These are phyloP conservation scores for Chalara sp. DNA, from an alignment of 2,329 filamentous ascomycete species.

Conservation along the genomic window DNA sequence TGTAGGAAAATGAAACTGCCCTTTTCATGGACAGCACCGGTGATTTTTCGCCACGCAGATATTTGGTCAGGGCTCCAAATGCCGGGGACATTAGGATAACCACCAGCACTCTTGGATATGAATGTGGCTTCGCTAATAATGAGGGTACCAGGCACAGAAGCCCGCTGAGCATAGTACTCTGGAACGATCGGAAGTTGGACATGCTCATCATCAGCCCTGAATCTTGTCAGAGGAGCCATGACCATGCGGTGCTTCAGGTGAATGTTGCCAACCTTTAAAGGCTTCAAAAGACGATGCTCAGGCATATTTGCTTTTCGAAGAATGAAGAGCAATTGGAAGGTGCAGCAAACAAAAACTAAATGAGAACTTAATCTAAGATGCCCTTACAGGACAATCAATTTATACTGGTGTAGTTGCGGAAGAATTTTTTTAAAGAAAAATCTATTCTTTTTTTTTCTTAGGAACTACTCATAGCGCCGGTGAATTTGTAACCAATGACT, in stretches of 20 bases:
- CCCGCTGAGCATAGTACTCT: conserved; percentile 49
- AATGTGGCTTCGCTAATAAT: conserved; percentile 50
- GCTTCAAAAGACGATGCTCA: conserved; percentile 41
- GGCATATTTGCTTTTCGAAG: too few relatives aligned
- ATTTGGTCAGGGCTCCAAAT: conserved; percentile 47
- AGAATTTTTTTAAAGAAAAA: too few relatives aligned
- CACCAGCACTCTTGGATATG: conserved; percentile 37
- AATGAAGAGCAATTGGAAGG: too few relatives aligned
- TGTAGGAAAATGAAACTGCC: conserved; percentile 51
- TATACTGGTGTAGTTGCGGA: too few relatives aligned
- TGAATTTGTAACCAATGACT: too few relatives aligned
- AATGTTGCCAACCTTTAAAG: conserved; percentile 34
- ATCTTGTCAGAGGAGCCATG: conserved; percentile 52
- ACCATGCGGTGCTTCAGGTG: conserved; percentile 38
- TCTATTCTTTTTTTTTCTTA: too few relatives aligned
- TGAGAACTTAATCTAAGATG: too few relatives aligned
- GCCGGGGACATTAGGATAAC: conserved; percentile 46
- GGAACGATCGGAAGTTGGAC: conserved; percentile 36
- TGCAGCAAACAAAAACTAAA: too few relatives aligned
- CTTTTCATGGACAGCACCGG: conserved; percentile 51
- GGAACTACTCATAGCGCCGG: too few relatives aligned
- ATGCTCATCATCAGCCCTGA: conserved; percentile 40
- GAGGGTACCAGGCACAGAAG: conserved; percentile 41
- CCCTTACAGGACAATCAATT: too few relatives aligned
- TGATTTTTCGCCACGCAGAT: conserved; percentile 49